Conservation (phyloP, 192 early-diverging fungal species). For the Coemansia reversa region DNA sequence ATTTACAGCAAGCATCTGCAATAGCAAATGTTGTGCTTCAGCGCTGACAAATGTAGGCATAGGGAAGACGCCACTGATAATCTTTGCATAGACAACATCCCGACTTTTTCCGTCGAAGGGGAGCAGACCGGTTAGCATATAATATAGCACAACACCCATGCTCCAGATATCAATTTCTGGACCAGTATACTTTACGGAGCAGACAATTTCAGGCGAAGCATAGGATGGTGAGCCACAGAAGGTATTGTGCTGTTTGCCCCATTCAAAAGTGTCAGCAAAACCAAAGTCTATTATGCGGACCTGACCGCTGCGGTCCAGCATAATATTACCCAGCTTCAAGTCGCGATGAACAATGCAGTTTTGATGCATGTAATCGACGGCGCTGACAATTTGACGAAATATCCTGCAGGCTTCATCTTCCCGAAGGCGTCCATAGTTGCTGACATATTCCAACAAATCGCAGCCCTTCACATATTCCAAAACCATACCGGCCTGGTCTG, state of each 20-base stretch:
- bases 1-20: constrained; percentile 70
- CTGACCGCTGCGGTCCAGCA: constrained; percentile 65
- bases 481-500: constrained; percentile 73
- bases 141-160: constrained; percentile 79
- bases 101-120: constrained; percentile 84
- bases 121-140: constrained; percentile 75
- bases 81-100: constrained; percentile 78
- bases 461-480: constrained; percentile 84
- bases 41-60: constrained; percentile 58
- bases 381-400: constrained; percentile 79
- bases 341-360: constrained; percentile 73
- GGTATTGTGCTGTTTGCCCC: constrained; percentile 51
- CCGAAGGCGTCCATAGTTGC: constrained; percentile 66
- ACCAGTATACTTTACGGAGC: constrained; percentile 74
- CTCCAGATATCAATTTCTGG: constrained; percentile 91
- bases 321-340: constrained; percentile 82
- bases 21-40: constrained; percentile 62
- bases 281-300: constrained; percentile 92
- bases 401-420: constrained; percentile 82
- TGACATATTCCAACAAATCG: constrained; percentile 83
- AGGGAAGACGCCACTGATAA: constrained; percentile 63
- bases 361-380: constrained; percentile 70
- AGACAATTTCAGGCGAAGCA: constrained; percentile 81
- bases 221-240: constrained; percentile 72
- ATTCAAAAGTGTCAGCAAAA: constrained; percentile 69